A percentile compares a stretch with the other conserved stretches of the same genome.
Evolutionary conservation across 73 alveolate species (phyloP).

Genomic region (Effrenium voratum): DNA sequence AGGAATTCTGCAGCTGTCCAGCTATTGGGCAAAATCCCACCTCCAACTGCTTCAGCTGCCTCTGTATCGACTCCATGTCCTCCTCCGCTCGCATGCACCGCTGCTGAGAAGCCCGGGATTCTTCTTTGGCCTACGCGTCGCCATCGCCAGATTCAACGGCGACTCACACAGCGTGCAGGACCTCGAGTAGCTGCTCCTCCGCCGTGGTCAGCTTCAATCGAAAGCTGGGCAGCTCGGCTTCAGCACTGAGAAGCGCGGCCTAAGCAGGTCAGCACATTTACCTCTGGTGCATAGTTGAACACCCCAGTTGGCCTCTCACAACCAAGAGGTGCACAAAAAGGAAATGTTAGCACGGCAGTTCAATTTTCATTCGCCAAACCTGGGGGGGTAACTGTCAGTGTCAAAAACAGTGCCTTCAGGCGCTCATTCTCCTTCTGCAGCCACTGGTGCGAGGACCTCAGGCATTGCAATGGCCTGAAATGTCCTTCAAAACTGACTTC

Average conservation of each 20-base stretch:
- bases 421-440: conserved; percentile 17
- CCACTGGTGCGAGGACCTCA: conserved; percentile 51
- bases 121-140: conserved; percentile 19
- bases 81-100: conserved; percentile 58
- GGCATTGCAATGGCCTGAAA: neutral
- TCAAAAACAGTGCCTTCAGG: conserved; percentile 26
- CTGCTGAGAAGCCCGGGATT: conserved; percentile 14
- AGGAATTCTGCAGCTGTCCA: neutral
- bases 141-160: no score
- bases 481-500: neutral
- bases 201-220: conserved; percentile 1
- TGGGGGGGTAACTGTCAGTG: no score
- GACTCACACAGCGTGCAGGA: no score
- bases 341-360: neutral
- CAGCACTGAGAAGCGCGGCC: neutral
- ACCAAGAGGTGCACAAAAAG: neutral
- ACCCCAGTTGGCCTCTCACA: neutral
- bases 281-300: no score
- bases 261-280: neutral
- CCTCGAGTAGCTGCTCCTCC: conserved; percentile 34
- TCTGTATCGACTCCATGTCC: conserved; percentile 22
- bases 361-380: no score
- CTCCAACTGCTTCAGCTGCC: no score
- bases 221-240: neutral
- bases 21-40: neutral